A percentile compares a stretch with the other conserved stretches of the same genome.
Conservation (phyloP, 2,329 filamentous ascomycete species). For the Chalaropsis thielavioides region DNA sequence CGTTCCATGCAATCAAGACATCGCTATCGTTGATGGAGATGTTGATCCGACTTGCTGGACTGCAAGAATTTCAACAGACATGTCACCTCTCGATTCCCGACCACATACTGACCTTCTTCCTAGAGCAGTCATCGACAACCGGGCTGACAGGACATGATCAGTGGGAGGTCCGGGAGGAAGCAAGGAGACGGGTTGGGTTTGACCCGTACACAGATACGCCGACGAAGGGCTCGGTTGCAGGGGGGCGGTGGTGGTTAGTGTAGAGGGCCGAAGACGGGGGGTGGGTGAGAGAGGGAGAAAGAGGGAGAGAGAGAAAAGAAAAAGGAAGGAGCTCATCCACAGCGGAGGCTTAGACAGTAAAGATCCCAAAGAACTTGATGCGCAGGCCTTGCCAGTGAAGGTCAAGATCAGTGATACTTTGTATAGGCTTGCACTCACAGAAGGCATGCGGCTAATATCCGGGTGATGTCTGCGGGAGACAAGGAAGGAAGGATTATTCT, state of each 20-base stretch:
- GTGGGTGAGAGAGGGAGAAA: neutral
- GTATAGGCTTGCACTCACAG: neutral
- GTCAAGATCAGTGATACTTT: neutral
- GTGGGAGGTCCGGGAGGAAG: conserved; percentile 32
- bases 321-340: neutral
- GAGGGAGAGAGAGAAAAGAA: neutral
- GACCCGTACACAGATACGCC: conserved; percentile 39
- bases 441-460: neutral
- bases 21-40: conserved; percentile 72
- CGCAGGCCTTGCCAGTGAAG: neutral
- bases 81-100: conserved; percentile 84
- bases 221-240: conserved; percentile 4
- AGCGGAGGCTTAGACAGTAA: neutral
- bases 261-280: neutral
- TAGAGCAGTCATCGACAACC: conserved; percentile 45
- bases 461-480: neutral
- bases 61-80: conserved; percentile 84
- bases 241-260: neutral
- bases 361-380: neutral
- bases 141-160: conserved; percentile 34
- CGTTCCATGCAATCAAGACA: conserved; percentile 37
- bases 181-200: conserved; percentile 38
- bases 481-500: neutral
- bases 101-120: conserved; percentile 77
- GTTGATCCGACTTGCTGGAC: conserved; percentile 66